Evolutionary conservation across 2,329 filamentous ascomycete genomes (phyloP), one percentile per base, ranked within the genome.

Genomic region (Colletotrichum cordylinicola): DNA sequence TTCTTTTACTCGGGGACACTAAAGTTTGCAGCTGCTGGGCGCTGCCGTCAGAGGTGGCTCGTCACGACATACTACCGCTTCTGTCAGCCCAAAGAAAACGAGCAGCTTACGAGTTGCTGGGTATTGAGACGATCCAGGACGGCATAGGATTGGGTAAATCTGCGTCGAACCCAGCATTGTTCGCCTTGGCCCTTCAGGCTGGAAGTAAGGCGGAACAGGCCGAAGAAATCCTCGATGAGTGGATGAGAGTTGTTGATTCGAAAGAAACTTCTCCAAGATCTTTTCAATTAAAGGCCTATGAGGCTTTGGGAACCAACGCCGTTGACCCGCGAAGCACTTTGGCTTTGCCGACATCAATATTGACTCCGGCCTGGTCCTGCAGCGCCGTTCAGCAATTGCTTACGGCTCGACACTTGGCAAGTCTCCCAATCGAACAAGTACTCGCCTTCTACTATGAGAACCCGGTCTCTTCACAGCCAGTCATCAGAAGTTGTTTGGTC

Each of bases 171-270:
- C 43, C 72, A 9, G 67, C 58, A 10, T 29, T 74, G 6, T 74
- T 70, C 16, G 72, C 72, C 5, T 33, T 70, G 21, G 43, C 72
- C 4, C n/a, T 74, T 3, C 72, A 65, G 35, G 33, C 67, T 10
- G 18, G 31, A 16, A 13, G 64, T n/a, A 3, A 10, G n/a, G 72
- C 58, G 4, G 16, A 65, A 7, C 48, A 13, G 6, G 72, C 58
- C 8, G 67, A 74, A n/a, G 43, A 74, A 1, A n/a, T 74, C 3
- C 15, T 74, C 3, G 67, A 74, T 48, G n/a, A 21, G 13, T 74
- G 72, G 58, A 48, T 74, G 2, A 58, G 16, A 4, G 6, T 27
- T 7, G 12, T 18, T 35, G 15, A 15, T 31, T 16, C 56, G 2
- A 6, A 62, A 9, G 10, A 9, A 61, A 21, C 10, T 13, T 48